Evolutionary conservation across 139 green algal species (phyloP), one percentile per base, ranked within the genome.

Genomic region (Haematococcus sp.): DNA sequence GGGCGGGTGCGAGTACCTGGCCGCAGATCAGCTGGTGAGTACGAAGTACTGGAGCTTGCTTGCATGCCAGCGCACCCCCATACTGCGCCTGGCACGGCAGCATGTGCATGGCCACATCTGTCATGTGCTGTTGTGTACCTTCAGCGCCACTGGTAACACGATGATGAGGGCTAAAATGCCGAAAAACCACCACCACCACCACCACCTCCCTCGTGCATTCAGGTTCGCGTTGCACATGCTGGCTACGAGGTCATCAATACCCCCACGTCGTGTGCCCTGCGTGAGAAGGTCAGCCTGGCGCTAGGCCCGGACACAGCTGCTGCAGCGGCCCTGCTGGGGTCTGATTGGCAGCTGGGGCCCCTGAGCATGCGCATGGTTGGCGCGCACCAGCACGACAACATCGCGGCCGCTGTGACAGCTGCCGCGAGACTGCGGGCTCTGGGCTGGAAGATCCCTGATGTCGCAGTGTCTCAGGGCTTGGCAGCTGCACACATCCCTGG

Each of bases 341-440:
- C 40, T 49, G 40, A 11, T 49, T 49, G 40, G 40, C 7, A 49
- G 40, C 40, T 49, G 40, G 40, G 40, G 40, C 40, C 40, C 40
- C 40, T 49, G 40, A 49, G 7, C 7, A 49, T 11, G 40, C 40
- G 40, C 16, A 52, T 95, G n/a, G 59, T 92, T 31, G 91, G 90
- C 2, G 35, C n/a, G 0, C 85, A 92, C 63, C 90, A 96, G 70
- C 65, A 73, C 15, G 76, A 74, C 43, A 96, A 96, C 58, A 85
- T 89, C 40, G 85, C 83, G 1, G 71, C 87, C 16, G 90, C 91
- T 2, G 79, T 90, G 30, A 71, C 82, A 5, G 81, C 88, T 32
- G 87, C 78, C 3, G 40, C 77, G 54, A 51, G 72, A 71, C 71
- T 93, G 68, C 69, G 61, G 51, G 3, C 55, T 25, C 51, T 32